These are phyloP conservation scores for Eustoma russellianum DNA, from an alignment of 257 asterid genomes.

Conservation along the genomic window DNA sequence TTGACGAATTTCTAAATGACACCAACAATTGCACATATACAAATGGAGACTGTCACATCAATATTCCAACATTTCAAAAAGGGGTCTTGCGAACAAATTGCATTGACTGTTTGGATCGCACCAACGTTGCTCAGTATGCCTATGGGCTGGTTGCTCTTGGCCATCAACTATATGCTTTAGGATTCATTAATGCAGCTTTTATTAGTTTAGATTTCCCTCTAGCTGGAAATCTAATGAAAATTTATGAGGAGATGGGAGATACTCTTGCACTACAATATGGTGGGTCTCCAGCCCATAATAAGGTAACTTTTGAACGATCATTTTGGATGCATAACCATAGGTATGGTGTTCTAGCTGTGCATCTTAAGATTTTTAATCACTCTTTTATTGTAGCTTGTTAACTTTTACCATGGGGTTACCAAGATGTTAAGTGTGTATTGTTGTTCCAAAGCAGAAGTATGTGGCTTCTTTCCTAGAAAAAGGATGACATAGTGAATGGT, in stretches of 20 bases:
- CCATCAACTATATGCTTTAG: constrained; percentile 72
- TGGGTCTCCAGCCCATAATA: constrained; percentile 97
- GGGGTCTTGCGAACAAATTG: constrained; percentile 94
- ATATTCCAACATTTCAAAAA: constrained; percentile 53
- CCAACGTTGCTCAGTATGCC: constrained; percentile 92
- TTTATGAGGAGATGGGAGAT: constrained; percentile 92
- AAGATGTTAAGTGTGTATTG: too few relatives aligned
- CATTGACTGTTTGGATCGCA: constrained; percentile 96
- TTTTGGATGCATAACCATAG: too few relatives aligned
- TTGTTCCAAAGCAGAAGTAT: too few relatives aligned
- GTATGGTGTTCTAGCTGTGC: too few relatives aligned
- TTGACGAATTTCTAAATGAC: constrained; percentile 10
- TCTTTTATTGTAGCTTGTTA: too few relatives aligned
- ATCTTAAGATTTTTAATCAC: too few relatives aligned
- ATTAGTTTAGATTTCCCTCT: constrained; percentile 49
- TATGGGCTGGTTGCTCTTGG: constrained; percentile 82
- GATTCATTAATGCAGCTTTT: constrained; percentile 37
- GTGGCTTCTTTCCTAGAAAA: too few relatives aligned
- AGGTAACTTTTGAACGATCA: constrained; percentile 32
- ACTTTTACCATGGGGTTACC: too few relatives aligned
- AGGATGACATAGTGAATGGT: too few relatives aligned
- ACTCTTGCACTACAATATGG: constrained; percentile 91
- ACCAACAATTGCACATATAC: constrained; percentile 11
- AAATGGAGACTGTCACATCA: constrained; percentile 18
- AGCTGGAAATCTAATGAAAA: constrained; percentile 73